These are phyloP conservation scores for Neostapfia colusana DNA, from an alignment of 176 grass and related monocot species.

Conservation along the genomic window DNA sequence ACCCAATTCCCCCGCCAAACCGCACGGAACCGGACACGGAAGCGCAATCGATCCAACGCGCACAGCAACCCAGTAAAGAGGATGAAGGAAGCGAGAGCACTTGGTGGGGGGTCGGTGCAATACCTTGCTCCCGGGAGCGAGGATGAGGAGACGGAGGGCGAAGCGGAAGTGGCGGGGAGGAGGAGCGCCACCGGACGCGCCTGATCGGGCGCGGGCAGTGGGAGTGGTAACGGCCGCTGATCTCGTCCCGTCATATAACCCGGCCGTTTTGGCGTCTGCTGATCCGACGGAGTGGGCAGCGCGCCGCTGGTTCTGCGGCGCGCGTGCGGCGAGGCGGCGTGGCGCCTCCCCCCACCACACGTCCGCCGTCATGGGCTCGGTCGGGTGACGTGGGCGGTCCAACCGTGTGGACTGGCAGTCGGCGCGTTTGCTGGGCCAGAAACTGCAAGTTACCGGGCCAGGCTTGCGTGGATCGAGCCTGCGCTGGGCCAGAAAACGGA, in stretches of 20 bases:
- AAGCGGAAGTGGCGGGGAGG: background rate
- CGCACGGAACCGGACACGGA: background rate
- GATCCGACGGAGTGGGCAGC: background rate
- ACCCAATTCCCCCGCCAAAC: background rate
- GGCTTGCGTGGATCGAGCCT: background rate
- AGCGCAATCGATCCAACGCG: background rate
- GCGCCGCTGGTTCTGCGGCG: background rate
- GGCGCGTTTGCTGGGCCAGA: background rate
- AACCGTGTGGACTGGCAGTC: background rate
- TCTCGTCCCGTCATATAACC: background rate
- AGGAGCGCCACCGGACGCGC: background rate
- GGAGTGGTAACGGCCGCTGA: background rate
- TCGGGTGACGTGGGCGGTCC: background rate
- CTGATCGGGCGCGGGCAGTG: background rate
- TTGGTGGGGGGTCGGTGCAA: background rate
- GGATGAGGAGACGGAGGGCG: background rate
- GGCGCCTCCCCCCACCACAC: constrained; percentile 10
- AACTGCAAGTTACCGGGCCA: background rate
- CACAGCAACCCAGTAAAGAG: background rate
- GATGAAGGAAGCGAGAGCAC: background rate
- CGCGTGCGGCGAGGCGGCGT: background rate
- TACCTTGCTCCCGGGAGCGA: constrained; percentile 39
- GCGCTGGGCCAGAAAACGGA: background rate
- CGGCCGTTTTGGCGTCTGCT: background rate
- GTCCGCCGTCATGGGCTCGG: background rate